Percentiles rank a stretch among this genome's conserved stretches.
These are phyloP conservation scores for Salix koriyanagi DNA, from an alignment of 345 rosid genomes.

Conservation along the genomic window DNA sequence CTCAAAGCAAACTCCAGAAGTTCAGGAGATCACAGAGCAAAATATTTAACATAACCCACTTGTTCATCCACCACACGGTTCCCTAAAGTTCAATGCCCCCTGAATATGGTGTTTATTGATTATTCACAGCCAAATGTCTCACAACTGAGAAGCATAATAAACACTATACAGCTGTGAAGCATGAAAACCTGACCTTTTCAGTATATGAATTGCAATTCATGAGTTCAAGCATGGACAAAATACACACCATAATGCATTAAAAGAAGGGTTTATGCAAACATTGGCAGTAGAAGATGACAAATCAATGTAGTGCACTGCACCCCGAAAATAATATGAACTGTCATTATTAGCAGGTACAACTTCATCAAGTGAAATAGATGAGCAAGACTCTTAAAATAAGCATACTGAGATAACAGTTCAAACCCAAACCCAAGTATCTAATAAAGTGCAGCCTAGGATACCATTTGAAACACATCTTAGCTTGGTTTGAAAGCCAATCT, in stretches of 20 bases:
- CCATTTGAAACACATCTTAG: slow-evolving; percentile 31
- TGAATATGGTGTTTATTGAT: background rate
- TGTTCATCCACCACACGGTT: background rate
- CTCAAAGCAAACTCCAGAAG: background rate
- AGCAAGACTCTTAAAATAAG: slow-evolving; percentile 16
- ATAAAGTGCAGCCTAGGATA: slow-evolving; percentile 41
- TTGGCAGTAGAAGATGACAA: slow-evolving; percentile 13
- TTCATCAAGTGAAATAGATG: slow-evolving; percentile 15
- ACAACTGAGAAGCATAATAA: background rate
- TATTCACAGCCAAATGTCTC: background rate
- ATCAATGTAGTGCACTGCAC: slow-evolving; percentile 12
- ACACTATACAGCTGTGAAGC: background rate
- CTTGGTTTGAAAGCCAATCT: slow-evolving; percentile 29
- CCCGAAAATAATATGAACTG: slow-evolving; percentile 16
- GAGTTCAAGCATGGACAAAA: background rate
- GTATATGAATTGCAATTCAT: no score
- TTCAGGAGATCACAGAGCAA: background rate
- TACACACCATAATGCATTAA: background rate
- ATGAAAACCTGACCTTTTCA: background rate
- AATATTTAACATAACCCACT: background rate
- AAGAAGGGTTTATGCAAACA: slow-evolving; percentile 8
- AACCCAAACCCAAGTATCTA: slow-evolving; percentile 22
- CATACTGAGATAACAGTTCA: slow-evolving; percentile 25
- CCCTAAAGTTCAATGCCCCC: background rate
- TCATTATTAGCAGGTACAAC: slow-evolving; percentile 27